A percentile compares a stretch with the other conserved stretches of the same genome.
Conservation (phyloP, 768 basidiomycete genomes). For the Gautieria morchelliformis region DNA sequence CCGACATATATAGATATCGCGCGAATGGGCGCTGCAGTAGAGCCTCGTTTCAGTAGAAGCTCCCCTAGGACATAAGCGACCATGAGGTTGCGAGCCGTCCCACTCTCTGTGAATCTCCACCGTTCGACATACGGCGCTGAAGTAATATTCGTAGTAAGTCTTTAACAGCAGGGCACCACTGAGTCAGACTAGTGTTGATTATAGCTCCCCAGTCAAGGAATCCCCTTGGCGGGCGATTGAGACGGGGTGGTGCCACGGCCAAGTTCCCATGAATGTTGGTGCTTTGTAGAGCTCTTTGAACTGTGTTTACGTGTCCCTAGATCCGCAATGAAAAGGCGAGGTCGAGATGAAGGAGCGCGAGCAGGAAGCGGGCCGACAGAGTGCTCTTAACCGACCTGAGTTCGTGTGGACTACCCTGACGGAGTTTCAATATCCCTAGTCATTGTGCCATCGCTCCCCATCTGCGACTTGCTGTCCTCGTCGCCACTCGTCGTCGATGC, state of each 20-base stretch:
- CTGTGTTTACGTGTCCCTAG: neutral
- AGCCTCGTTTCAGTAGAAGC: neutral
- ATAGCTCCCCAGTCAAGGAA: neutral
- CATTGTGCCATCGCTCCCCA: neutral
- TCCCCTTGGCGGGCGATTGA: neutral
- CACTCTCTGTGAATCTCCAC: neutral
- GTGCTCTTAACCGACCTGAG: neutral
- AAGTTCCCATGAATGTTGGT: neutral
- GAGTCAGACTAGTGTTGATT: neutral
- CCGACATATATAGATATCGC: neutral
- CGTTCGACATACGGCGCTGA: neutral
- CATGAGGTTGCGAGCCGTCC: neutral
- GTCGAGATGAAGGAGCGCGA: neutral
- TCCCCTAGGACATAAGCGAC: neutral
- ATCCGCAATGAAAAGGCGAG: neutral
- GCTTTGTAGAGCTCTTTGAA: neutral
- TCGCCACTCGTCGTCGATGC: slow-evolving; percentile 2
- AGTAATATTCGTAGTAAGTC: neutral
- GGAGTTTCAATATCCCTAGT: slow-evolving; percentile 4
- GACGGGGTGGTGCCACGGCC: neutral
- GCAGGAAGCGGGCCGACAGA: neutral
- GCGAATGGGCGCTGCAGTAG: neutral
- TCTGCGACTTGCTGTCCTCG: neutral
- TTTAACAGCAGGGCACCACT: neutral
- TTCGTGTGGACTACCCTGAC: neutral